A percentile compares a stretch with the other conserved stretches of the same genome.
These are phyloP conservation scores for Metarhizium brunneum DNA, from an alignment of 2,329 filamentous ascomycete genomes.

Conservation along the genomic window DNA sequence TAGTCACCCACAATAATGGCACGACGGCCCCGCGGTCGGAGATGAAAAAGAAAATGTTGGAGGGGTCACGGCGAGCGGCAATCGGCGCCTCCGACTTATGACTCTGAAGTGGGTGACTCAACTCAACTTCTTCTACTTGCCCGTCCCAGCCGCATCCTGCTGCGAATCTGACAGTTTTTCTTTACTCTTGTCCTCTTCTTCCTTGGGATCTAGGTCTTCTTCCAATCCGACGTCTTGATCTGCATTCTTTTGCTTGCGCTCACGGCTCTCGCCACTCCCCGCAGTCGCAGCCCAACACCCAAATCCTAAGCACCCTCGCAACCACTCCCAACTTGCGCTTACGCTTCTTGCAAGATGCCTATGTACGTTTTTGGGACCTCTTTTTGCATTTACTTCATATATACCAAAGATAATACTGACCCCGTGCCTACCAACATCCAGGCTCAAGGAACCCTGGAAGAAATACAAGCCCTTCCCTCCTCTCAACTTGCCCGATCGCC, in stretches of 20 bases:
- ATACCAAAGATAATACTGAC: neutral
- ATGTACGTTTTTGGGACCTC: constrained; percentile 5
- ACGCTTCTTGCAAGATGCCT: constrained; percentile 6
- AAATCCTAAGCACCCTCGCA: neutral
- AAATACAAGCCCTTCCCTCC: constrained; percentile 64
- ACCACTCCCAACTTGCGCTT: neutral
- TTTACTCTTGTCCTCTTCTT: too few relatives aligned
- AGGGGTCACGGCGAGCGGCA: neutral
- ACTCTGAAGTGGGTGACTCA: too few relatives aligned
- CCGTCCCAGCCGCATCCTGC: neutral
- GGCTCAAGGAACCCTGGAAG: constrained; percentile 66
- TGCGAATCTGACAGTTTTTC: too few relatives aligned
- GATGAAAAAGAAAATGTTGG: neutral
- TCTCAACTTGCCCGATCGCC: constrained; percentile 53
- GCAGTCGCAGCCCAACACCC: neutral
- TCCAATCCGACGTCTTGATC: neutral
- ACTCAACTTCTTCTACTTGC: neutral
- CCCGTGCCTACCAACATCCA: constrained; percentile 15
- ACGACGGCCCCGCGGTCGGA: neutral
- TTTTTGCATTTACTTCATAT: neutral
- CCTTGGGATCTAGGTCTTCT: too few relatives aligned
- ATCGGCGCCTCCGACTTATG: too few relatives aligned
- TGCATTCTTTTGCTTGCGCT: neutral
- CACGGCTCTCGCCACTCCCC: too few relatives aligned
- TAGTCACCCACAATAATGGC: neutral